phyloP scores from a whole-genome alignment of 306 rosid species.

The Pyrus pyrifolia region DNA sequence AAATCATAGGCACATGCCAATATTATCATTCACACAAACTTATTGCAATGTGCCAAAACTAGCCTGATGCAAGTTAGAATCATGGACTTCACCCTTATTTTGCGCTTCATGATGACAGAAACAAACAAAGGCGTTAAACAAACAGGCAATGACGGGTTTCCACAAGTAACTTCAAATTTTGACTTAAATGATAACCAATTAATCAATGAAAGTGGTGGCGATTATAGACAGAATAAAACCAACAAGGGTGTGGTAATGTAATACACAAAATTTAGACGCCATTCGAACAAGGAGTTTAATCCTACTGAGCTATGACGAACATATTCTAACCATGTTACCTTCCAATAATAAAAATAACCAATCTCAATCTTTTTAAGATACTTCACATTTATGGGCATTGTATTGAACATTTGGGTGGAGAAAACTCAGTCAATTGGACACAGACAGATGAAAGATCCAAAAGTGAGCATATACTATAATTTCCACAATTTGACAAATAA shows the following conservation, averaged over 20 bases:
- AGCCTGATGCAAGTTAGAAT: not conserved
- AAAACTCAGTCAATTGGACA: not conserved
- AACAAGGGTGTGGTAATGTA: not conserved
- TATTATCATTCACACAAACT: not conserved
- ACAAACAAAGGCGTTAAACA: not conserved
- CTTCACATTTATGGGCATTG: not conserved
- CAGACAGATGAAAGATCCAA: not conserved
- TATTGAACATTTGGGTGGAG: not conserved
- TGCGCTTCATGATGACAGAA: not conserved
- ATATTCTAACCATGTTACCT: not conserved
- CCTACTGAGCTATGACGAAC: not conserved
- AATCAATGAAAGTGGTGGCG: not conserved
- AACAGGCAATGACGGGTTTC: not conserved
- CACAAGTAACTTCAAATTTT: not conserved
- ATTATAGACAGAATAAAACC: not conserved
- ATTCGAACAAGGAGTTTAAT: not conserved
- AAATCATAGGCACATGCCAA: slow-evolving; percentile 4
- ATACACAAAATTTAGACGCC: not conserved
- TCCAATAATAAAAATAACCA: not conserved
- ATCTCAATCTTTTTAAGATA: not conserved
- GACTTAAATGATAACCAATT: not conserved
- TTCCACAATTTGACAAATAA: not conserved
- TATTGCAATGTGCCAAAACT: not conserved
- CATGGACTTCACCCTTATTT: not conserved
- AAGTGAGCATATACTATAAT: not conserved